phyloP scores from a whole-genome alignment of 2,329 filamentous ascomycete genomes.

The Fusarium sp. region DNA sequence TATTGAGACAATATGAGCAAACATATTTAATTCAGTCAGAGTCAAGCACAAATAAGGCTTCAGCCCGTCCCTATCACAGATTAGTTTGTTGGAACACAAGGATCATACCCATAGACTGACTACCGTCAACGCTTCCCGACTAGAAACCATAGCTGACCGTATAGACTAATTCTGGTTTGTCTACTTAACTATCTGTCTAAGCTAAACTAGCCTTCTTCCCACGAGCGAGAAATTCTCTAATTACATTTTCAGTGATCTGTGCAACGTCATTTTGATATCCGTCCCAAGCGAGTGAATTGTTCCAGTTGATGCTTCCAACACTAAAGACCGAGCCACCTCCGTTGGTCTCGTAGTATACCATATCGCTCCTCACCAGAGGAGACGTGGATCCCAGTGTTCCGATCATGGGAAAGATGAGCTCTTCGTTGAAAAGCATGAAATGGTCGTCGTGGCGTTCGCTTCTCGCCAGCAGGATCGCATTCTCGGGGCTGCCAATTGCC shows the following conservation, averaged over 20 bases:
- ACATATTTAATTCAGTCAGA: too few species aligned
- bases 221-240: neutral
- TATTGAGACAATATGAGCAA: too few species aligned
- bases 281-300: constrained; percentile 22
- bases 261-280: constrained; percentile 19
- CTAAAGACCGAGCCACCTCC: constrained; percentile 19
- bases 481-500: neutral
- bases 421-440: constrained; percentile 17
- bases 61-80: too few species aligned
- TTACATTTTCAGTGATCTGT: constrained; percentile 14
- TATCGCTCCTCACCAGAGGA: neutral
- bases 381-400: neutral
- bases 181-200: neutral
- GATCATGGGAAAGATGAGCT: constrained; percentile 15
- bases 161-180: too few species aligned
- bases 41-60: too few species aligned
- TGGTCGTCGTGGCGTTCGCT: constrained; percentile 8
- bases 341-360: constrained; percentile 1
- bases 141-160: too few species aligned
- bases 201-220: neutral
- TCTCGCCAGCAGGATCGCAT: neutral
- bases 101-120: too few species aligned
- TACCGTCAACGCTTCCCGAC: too few species aligned
- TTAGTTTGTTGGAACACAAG: too few species aligned
- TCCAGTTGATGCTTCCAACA: constrained; percentile 24